Evolutionary conservation across 495 filamentous ascomycete genomes (phyloP).

Genomic region (Antarctomyces pellizariae): DNA sequence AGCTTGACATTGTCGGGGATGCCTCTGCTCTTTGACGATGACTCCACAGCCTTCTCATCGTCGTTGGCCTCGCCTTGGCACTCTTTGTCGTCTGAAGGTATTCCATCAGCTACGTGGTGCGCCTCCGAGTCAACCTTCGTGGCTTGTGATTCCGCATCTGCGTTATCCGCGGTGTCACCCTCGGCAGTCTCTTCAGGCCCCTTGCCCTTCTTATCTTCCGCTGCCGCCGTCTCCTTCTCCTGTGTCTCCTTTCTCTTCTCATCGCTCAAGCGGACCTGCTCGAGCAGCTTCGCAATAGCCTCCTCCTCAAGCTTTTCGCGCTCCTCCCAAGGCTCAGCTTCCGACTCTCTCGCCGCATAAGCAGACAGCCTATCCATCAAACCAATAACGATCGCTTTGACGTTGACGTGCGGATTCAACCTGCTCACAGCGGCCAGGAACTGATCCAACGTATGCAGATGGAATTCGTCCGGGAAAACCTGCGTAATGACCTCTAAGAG

Average conservation of each 20-base stretch:
- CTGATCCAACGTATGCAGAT: constrained; percentile 86
- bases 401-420: constrained; percentile 83
- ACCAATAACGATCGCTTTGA: constrained; percentile 95
- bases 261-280: constrained; percentile 51
- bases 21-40: constrained; percentile 38
- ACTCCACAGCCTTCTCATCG: constrained; percentile 20
- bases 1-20: constrained; percentile 71
- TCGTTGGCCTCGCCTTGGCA: constrained; percentile 11
- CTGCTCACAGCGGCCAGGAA: constrained; percentile 76
- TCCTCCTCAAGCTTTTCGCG: constrained; percentile 61
- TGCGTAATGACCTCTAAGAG: constrained; percentile 94
- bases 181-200: constrained; percentile 13
- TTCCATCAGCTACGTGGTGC: constrained; percentile 13
- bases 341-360: constrained; percentile 73
- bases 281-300: constrained; percentile 48
- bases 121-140: constrained; percentile 18
- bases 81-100: constrained; percentile 11
- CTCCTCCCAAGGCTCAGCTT: constrained; percentile 44
- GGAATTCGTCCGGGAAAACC: constrained; percentile 96
- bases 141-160: constrained; percentile 12
- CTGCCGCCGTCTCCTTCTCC: constrained; percentile 7
- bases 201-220: constrained; percentile 14
- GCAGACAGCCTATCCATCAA: constrained; percentile 89
- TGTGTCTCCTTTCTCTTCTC: constrained; percentile 16
- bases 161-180: constrained; percentile 14